Percentiles rank a stretch among this genome's conserved stretches.
phyloP scores from a whole-genome alignment of 2,329 filamentous ascomycete species.

The Sarocladiaceae sp. region DNA sequence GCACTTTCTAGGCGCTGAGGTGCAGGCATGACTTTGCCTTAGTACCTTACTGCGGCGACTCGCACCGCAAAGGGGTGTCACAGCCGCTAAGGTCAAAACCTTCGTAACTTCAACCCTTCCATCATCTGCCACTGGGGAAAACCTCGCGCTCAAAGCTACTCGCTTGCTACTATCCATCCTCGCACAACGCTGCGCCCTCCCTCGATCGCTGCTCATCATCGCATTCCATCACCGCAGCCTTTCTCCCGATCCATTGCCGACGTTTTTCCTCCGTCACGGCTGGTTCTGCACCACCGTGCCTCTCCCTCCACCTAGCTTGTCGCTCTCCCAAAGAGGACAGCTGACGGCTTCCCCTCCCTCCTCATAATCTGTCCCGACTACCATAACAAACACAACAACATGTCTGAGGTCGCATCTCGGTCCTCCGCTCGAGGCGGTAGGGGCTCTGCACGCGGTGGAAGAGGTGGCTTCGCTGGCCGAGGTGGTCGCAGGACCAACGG shows the following conservation, averaged over 20 bases:
- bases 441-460: conserved; percentile 82
- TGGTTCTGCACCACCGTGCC: conserved; percentile 10
- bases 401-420: conserved; percentile 94
- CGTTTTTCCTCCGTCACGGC: conserved; percentile 8
- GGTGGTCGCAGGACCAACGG: conserved; percentile 73
- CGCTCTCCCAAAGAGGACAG: conserved; percentile 29
- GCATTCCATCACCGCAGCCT: conserved; percentile 5
- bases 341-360: conserved; percentile 28
- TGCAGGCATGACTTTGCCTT: conserved; percentile 1
- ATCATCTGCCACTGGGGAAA: conserved; percentile 9
- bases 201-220: conserved; percentile 4
- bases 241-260: conserved; percentile 8
- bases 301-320: conserved; percentile 12
- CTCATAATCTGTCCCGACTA: conserved; percentile 16
- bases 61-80: conserved; percentile 8
- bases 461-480: conserved; percentile 70
- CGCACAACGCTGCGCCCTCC: conserved; percentile 9
- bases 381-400: conserved; percentile 37
- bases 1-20: neutral
- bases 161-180: conserved; percentile 14
- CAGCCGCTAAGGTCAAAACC: conserved; percentile 28
- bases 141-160: conserved; percentile 5
- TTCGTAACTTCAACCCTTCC: conserved; percentile 31
- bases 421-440: conserved; percentile 81
- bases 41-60: neutral